Percentiles rank a stretch among this genome's conserved stretches.
These are phyloP conservation scores for Capniomyces stellatus DNA, from an alignment of 371 early-diverging fungal species.

Conservation along the genomic window DNA sequence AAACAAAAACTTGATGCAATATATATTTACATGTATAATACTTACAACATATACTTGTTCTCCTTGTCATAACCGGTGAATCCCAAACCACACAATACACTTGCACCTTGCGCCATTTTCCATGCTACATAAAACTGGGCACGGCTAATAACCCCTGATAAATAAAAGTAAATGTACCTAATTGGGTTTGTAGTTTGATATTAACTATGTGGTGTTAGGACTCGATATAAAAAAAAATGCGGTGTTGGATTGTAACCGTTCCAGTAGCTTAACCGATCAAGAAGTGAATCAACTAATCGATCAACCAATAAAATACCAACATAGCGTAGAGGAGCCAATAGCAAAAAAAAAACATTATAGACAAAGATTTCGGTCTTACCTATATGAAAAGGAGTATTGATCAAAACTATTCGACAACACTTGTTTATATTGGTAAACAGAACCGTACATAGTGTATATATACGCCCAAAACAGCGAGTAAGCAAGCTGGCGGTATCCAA, in stretches of 20 bases:
- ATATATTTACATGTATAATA: not conserved
- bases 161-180: constrained; percentile 17
- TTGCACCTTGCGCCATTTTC: constrained; percentile 72
- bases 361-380: too few relatives aligned
- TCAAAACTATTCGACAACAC: not conserved
- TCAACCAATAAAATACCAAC: too few relatives aligned
- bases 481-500: not conserved
- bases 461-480: not conserved
- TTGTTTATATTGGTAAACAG: not conserved
- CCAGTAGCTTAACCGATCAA: too few relatives aligned
- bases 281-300: too few relatives aligned
- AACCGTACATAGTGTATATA: not conserved
- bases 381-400: not conserved
- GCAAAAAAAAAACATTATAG: too few relatives aligned
- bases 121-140: constrained; percentile 74
- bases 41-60: constrained; percentile 2
- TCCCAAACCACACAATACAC: constrained; percentile 65
- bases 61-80: constrained; percentile 46
- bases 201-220: too few relatives aligned
- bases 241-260: too few relatives aligned
- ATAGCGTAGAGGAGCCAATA: too few relatives aligned
- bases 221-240: too few relatives aligned
- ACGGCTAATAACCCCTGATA: constrained; percentile 48
- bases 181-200: too few relatives aligned
- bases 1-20: not conserved